Base-by-base conservation (phyloP, 2,329 filamentous ascomycete species). In the Botrytis paeoniae region DNA sequence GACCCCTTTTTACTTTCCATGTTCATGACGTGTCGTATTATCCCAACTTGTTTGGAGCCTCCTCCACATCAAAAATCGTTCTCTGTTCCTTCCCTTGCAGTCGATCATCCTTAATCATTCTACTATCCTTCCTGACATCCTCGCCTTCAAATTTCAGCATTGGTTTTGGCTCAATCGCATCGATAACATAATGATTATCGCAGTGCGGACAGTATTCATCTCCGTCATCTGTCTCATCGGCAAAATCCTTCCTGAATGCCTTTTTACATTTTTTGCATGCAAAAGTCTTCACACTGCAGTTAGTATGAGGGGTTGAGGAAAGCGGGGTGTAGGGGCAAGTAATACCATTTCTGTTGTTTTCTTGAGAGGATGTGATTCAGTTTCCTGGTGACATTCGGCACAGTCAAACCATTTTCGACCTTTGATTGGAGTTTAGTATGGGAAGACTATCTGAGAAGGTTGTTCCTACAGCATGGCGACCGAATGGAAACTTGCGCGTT, bases 231-330 rank as follows among this genome's bases (percentile, higher is more conserved):
- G 97, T 98, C 82, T 97, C 93, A 76, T 89, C 85, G 63, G 92
- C 92, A 25, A 57, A 69, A 80, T 99, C 93, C 82, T 98, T 99
- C 78, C 96, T 92, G 86, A 99, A 99, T 83, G 92, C 95, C 84
- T 99, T 99, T 78, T 92, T 95, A 90, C 96, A 99, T 85, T 99
- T 99, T 80, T 99, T 99, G 89, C 96, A 99, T 70, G 93, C 94
- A 80, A 99, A 98, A 54, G 86, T 89, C 82, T 84, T 66, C n/a
- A 37, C n/a, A 20, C 5, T 43, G 37, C 45, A 8, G 16, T 43
- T 41, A 61, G 66, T 59, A 39, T 69, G 65, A 72, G 65, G 63
- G 65, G 65, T 54, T 43, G 64, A 60, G 64, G 57, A 68, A 48
- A 70, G 37, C 37, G 60, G 43, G 64, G 61, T 43, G 71, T 54